Conservation (phyloP, 805 yeast species). For the Starmerella apicola region DNA sequence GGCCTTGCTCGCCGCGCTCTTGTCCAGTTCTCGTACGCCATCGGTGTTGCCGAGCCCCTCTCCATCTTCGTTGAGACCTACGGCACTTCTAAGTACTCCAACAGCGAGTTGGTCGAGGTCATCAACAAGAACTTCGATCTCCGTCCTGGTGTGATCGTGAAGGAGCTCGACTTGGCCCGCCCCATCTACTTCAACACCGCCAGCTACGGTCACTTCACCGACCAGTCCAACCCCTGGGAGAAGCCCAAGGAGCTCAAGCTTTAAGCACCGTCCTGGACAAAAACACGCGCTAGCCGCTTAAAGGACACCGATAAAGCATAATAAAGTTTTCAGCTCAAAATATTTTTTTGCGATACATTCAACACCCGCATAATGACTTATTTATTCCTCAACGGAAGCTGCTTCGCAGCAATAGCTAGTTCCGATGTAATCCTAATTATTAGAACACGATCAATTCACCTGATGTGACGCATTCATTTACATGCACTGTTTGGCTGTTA, state of each 20-base stretch:
- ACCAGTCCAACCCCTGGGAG: constrained; percentile 99
- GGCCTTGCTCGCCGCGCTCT: constrained; percentile 93
- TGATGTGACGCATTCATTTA: too few relatives aligned
- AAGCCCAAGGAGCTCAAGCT: constrained; percentile 51
- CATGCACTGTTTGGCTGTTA: too few relatives aligned
- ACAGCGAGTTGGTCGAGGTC: constrained; percentile 81
- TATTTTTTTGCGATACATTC: too few relatives aligned
- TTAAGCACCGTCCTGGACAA: constrained; percentile 20
- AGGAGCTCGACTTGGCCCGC: constrained; percentile 92
- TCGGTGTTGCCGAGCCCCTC: constrained; percentile 99
- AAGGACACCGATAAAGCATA: background rate
- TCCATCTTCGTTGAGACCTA: constrained; percentile 95
- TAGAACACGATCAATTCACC: too few relatives aligned
- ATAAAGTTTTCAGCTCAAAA: too few relatives aligned
- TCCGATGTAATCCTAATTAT: too few relatives aligned
- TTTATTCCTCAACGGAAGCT: too few relatives aligned
- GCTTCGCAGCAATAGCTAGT: too few relatives aligned
- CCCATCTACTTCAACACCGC: constrained; percentile 99
- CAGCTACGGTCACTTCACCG: constrained; percentile 98
- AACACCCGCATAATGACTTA: too few relatives aligned
- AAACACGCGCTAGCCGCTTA: background rate
- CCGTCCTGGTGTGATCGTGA: constrained; percentile 98
- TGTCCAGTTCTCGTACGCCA: constrained; percentile 98
- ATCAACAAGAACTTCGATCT: constrained; percentile 91
- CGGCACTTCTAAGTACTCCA: constrained; percentile 87